phyloP scores from a whole-genome alignment of 495 filamentous ascomycete species.

The Neurospora sp. region DNA sequence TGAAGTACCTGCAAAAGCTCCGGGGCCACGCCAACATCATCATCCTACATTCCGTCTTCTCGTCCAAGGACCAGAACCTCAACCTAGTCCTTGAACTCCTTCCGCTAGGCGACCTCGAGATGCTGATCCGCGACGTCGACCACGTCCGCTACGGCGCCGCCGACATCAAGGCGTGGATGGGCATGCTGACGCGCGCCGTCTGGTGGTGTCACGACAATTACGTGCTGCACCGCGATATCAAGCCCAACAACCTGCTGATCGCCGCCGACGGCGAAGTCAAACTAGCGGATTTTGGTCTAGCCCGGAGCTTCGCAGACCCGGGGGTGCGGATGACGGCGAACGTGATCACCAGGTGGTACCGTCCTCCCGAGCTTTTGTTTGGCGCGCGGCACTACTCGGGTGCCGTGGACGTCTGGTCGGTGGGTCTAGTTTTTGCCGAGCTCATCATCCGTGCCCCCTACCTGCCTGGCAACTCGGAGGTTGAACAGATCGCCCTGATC shows the following conservation, averaged over 20 bases:
- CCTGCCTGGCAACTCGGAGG: constrained; percentile 57
- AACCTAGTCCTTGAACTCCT: constrained; percentile 91
- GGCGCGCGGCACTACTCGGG: constrained; percentile 82
- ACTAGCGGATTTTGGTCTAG: constrained; percentile 95
- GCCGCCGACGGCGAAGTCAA: constrained; percentile 88
- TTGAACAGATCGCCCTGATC: constrained; percentile 73
- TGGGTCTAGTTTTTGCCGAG: constrained; percentile 87
- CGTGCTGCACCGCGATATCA: constrained; percentile 95
- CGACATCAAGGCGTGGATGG: constrained; percentile 98
- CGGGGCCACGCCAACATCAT: constrained; percentile 86
- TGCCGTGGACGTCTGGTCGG: constrained; percentile 92
- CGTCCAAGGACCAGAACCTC: constrained; percentile 80
- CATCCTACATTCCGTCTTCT: constrained; percentile 81
- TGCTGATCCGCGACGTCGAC: constrained; percentile 76
- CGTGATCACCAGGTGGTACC: constrained; percentile 96
- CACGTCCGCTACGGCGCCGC: constrained; percentile 54
- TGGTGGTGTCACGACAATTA: constrained; percentile 97
- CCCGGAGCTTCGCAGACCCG: constrained; percentile 80
- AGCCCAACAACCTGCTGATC: constrained; percentile 95
- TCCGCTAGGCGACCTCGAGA: constrained; percentile 82
- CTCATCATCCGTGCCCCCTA: constrained; percentile 73
- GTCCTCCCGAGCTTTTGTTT: constrained; percentile 86
- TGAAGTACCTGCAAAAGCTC: constrained; percentile 91
- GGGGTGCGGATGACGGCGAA: constrained; percentile 81
- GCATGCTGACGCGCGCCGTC: constrained; percentile 83